Conservation (phyloP, 345 rosid species). For the Raphanus sativus region DNA sequence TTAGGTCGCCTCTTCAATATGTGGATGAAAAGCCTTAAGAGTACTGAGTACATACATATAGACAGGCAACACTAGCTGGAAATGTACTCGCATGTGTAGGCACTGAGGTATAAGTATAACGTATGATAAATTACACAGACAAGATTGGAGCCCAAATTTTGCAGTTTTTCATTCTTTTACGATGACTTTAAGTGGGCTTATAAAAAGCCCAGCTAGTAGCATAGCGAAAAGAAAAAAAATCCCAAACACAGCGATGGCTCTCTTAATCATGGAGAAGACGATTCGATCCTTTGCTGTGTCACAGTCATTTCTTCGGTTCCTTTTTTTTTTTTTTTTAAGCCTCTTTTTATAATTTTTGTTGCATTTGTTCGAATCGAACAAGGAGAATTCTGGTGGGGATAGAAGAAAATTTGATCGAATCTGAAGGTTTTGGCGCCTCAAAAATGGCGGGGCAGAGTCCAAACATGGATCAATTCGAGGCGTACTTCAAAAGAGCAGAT, state of each 20-base stretch:
- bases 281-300: conserved; percentile 10
- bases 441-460: conserved; percentile 55
- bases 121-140: neutral
- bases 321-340: conserved; percentile 22
- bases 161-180: neutral
- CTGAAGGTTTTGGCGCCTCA: neutral
- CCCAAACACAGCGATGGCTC: neutral
- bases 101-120: neutral
- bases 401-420: conserved; percentile 20
- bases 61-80: neutral
- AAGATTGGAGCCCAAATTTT: neutral
- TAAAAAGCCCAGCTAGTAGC: neutral
- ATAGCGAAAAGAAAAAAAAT: no score
- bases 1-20: neutral
- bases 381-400: conserved; percentile 26
- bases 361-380: conserved; percentile 29
- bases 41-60: no score
- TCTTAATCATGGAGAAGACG: neutral
- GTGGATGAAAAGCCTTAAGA: neutral
- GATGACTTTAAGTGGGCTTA: neutral
- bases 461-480: conserved; percentile 78
- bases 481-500: conserved; percentile 84
- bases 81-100: neutral
- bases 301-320: neutral
- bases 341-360: neutral